Base-by-base conservation (phyloP, 208 protist species). In the Phytomonas sp. region DNA sequence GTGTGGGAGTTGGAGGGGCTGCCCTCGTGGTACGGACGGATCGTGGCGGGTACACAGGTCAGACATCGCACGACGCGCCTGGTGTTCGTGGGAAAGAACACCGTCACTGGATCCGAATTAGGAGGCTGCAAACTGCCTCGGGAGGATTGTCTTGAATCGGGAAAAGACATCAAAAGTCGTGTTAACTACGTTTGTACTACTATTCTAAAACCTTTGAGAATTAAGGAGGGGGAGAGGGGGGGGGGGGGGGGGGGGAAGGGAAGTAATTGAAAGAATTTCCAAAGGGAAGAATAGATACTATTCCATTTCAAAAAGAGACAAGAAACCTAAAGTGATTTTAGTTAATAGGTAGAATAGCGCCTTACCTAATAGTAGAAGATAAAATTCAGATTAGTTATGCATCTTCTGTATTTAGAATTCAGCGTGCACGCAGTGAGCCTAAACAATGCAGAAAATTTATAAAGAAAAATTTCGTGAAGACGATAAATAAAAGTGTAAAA, bases 391-490 rank as follows among this genome's bases (percentile, higher is more conserved):
- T 43, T 64, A 64, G 13, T 17, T 64, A 23, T 20, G 60, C 13
- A 64, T 64, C 13, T 64, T 17, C 63, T 68, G 63, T 68, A n/a
- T 7, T 71, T 23, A 53, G 30, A 75, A 67, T 74, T 51, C 65
- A n/a, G 62, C n/a, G 20, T 71, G 13, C 28, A 74, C 29, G 3
- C 8, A 59, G 13, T 51, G 40, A 51, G 13, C 40, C 3, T 51
- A 20, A 51, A 51, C 40, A 51, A 20, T 51, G 40, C 40, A 51
- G 40, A 56, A 59, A 32, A 64, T 72, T 51, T 28, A 72, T 51
- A 76, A 31, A 67, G 2, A 76, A n/a, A 29, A 51, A 75, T 30
- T n/a, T n/a, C n/a, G n/a, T n/a, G n/a, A n/a, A n/a, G n/a, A 56
- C n/a, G 4, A 11, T 26, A 7, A 67, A 67, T 4, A 3, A 36